Conservation (phyloP, 2,329 filamentous ascomycete genomes). For the Mycosphaerella sp. region DNA sequence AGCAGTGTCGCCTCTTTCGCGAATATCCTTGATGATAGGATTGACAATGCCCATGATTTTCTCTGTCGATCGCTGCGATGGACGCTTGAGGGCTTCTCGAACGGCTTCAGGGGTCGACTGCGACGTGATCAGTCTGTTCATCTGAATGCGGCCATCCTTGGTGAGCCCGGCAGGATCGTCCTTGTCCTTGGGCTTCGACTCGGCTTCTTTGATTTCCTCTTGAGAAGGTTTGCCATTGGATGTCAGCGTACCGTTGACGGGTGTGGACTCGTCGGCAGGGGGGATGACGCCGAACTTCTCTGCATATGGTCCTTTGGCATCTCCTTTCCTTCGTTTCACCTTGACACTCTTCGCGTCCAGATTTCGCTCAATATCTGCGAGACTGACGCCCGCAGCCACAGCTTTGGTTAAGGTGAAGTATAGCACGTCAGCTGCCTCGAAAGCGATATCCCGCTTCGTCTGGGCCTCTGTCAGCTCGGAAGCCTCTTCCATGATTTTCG, state of each 20-base stretch:
- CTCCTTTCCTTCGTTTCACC: conserved; percentile 85
- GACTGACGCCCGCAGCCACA: conserved; percentile 70
- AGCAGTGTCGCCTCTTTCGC: conserved; percentile 75
- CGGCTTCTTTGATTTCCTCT: conserved; percentile 46
- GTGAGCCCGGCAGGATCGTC: conserved; percentile 46
- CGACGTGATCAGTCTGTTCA: conserved; percentile 70
- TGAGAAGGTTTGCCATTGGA: conserved; percentile 25
- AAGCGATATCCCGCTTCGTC: conserved; percentile 75
- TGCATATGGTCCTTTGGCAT: conserved; percentile 90
- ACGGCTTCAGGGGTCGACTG: conserved; percentile 61
- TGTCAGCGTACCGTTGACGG: conserved; percentile 40
- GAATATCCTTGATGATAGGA: conserved; percentile 87
- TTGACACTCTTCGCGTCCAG: conserved; percentile 93
- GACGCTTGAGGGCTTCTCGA: conserved; percentile 70
- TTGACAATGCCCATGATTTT: conserved; percentile 84
- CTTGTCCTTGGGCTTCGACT: conserved; percentile 48
- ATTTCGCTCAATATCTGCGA: conserved; percentile 87
- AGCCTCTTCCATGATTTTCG: conserved; percentile 98
- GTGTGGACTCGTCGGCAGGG: conserved; percentile 17
- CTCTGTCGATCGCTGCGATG: conserved; percentile 92
- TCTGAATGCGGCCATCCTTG: conserved; percentile 60
- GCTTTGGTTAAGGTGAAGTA: conserved; percentile 95
- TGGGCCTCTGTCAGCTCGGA: conserved; percentile 87
- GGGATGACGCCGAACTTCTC: conserved; percentile 65
- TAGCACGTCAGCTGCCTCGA: conserved; percentile 89